Evolutionary conservation across 2,329 filamentous ascomycete species (phyloP).

Genomic region (Apiospora saccharicola): DNA sequence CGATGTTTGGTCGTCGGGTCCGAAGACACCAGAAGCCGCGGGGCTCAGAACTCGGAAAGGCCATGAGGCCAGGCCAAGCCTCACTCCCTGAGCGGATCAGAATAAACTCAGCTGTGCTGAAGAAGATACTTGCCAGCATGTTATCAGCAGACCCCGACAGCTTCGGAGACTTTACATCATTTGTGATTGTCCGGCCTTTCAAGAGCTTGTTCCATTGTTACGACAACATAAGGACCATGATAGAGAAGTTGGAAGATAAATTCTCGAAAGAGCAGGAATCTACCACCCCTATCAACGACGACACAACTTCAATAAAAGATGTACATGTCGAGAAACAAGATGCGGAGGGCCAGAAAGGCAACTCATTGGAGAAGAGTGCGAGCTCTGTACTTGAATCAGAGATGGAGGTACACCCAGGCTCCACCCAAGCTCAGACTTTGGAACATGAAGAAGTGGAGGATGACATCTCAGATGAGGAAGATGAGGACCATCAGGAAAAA

Average conservation of each 20-base stretch:
- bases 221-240: neutral
- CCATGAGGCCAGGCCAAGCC: neutral
- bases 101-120: constrained; percentile 27
- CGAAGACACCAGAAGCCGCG: neutral
- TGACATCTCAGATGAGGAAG: neutral
- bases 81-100: constrained; percentile 30
- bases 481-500: neutral
- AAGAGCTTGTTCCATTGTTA: constrained; percentile 1
- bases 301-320: neutral
- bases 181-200: constrained; percentile 21
- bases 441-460: neutral
- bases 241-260: neutral
- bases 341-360: neutral
- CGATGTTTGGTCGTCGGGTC: neutral
- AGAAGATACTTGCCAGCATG: constrained; percentile 20
- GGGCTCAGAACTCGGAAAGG: neutral
- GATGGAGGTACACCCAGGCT: neutral
- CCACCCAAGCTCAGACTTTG: neutral
- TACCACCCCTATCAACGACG: neutral
- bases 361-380: too few relatives aligned
- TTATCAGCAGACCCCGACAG: neutral
- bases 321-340: neutral
- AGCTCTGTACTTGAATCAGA: too few relatives aligned
- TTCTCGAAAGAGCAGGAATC: neutral
- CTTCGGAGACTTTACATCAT: neutral